Base-by-base conservation (phyloP, 768 basidiomycete genomes). In the Trametes maxima region DNA sequence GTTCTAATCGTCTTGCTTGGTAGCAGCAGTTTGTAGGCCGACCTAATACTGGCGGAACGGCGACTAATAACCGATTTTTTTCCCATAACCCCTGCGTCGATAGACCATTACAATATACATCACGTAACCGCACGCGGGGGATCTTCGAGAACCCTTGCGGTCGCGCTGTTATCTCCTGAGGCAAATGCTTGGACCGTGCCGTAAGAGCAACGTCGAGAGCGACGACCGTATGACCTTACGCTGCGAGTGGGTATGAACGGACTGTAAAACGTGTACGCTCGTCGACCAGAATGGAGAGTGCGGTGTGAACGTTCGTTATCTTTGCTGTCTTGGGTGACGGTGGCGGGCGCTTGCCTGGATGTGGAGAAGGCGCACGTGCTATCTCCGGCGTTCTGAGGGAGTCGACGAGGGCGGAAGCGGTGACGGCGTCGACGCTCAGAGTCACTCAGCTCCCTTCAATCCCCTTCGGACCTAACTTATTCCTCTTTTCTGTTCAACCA, bases 291-390 rank as follows among this genome's bases (percentile, higher is more conserved):
- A 58, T 44, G 57, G 57, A 42, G 51, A 25, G 51, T 13, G 19
- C 35, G n/a, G 44, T 48, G 59, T 53, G 51, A 60, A 60, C 59
- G 59, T 60, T 60, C 59, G 59, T 60, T 60, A 60, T 60, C 58
- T 19, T 36, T 43, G 33, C 42, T 13, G 36, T 39, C 25, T 4
- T 40, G 37, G 58, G 28, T 24, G 36, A 33, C 21, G 51, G 21
- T 25, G 16, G 17, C 19, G 52, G 45, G 59, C 51, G 59, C 44
- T 28, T 45, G n/a, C 5, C 5, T 2, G 22, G 25, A 10, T 33
- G 52, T 49, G 60, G 54, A 55, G 53, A 61, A 50, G 24, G 60
- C 60, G 60, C 60, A 61, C 60, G 60, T 61, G 60, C 53, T 55
- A 58, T 39, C 12, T 33, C 19, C 50, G 58, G 43, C 49, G 57